Evolutionary conservation across 1,139 yeast species (phyloP), one percentile per base, ranked within the genome.

Genomic region (Suhomyces anneliseae): DNA sequence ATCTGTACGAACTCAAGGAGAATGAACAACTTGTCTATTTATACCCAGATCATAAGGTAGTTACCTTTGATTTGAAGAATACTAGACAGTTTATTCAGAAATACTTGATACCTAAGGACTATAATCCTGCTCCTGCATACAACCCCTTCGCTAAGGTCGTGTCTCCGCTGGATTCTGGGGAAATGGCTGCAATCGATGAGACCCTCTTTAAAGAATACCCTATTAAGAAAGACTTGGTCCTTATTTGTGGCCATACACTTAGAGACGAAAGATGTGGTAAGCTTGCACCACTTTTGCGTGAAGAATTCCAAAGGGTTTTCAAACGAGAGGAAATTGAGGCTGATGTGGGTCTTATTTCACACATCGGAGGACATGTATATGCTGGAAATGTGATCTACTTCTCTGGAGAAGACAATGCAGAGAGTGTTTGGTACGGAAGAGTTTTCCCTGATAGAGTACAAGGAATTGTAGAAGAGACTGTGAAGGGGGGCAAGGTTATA

Each of bases 321-420:
- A 50, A 55, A 9, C 40, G 52, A 1, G 68, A 74, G 39, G 56
- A 62, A 9, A 45, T 50, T 3, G 39, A 48, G 1, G 62, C 74
- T 2, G 68, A 71, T n/a, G 74, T 83, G 15, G 88, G 88, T 0
- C 59, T 76, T 14, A 70, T 85, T 1, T 81, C 88, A 9, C 95
- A 87, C 60, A 70, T 87, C 38, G 92, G 93, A 0, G 95, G 95
- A 0, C 95, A 87, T 60, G 87, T 75, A 1, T 87, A 82, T 61
- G 93, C 95, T 2, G 95, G 93, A 0, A 87, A 87, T 59, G 81
- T 87, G 14, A 66, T 86, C 2, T 78, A 78, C 47, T 80, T 80
- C 53, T 74, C 78, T 2, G 46, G 46, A 26, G 75, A 73, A 40
- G 57, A 62, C 8, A 54, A 63, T 10, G 74, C 76, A 1, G 66